Evolutionary conservation across 2,329 filamentous ascomycete genomes (phyloP), one percentile per base, ranked within the genome.

Genomic region (Leptodontidium sp.): DNA sequence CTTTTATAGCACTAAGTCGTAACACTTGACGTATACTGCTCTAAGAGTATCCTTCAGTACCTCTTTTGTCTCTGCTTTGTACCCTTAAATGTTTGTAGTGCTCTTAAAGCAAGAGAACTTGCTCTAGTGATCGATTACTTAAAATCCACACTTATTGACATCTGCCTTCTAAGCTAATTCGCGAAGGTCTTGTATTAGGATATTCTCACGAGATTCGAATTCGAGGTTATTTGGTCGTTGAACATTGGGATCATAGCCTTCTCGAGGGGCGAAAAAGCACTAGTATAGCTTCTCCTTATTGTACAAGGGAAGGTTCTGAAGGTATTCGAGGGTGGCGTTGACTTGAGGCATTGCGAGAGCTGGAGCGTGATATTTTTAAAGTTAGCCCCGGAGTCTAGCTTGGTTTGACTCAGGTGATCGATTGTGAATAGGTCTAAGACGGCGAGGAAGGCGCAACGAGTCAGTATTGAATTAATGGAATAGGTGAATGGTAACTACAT

Each of bases 201-300:
- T 70, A 12, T 65, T 57, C 1, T 58, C 21, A 50, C 61, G 59
- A 4, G 62, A 38, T 35, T 72, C 71, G 53, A 71, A 74, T 58
- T 74, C 71, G 0, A 74, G 62, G 55, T 72, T 74, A 40, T 71
- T 65, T 4, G 70, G 43, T 24, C 68, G 68, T 9, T 70, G 29
- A 1, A 61, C 40, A 59, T 70, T 55, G 8, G 68, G 68, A 65
- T 71, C 66, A 43, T 69, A 75, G 21, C 66, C 66, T 47, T 47
- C 45, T 21, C n/a, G 12, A 6, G 45, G 45, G 2, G 7, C 45
- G 12, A 47, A 7, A n/a, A 47, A 47, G 45, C 45, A 47, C 45
- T 12, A 47, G 15, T 47, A 47, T 17, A 14, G 45, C 45, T 47
- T 47, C 15, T 47, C 45, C 6, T 8, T n/a, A 2, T 47, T 7